Evolutionary conservation across 768 basidiomycete genomes (phyloP), one percentile per base, ranked within the genome.

Genomic region (Ephemerocybe angulata): DNA sequence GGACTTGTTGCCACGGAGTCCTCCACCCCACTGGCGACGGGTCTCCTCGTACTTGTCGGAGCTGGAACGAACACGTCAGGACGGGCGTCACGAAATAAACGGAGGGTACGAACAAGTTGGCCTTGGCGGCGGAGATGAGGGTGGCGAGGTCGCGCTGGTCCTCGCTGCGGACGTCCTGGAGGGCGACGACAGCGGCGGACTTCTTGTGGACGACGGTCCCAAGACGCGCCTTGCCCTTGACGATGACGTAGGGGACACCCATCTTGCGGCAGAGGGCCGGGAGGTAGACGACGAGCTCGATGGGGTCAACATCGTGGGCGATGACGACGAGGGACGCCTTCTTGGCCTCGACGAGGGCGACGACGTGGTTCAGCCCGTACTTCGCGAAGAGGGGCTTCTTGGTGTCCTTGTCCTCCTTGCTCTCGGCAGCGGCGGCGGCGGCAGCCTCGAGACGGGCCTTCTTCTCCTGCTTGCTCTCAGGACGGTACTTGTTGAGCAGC

Each of bases 201-300:
- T 98, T 98, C 86, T 97, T 97, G 84, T 97, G 92, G 37, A 95
- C 93, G 58, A 98, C 93, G 6, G 95, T 93, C 63, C 96, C 96
- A 66, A 98, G 91, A 70, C 96, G 91, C 54, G 96, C 93, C 78
- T 98, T 98, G 76, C 90, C 89, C 80, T 98, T 98, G 64, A 96
- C 94, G 62, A 99, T 97, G 60, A 94, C 92, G 76, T 98, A 98
- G 37, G 95, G 95, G 30, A 98, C 90, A 72, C 95, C 95, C 95
- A 98, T 98, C 86, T 98, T 98, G 75, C 93, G 88, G 80, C 96
- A 98, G 57, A 98, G 87, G 53, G 96, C 94, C 54, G 96, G 96
- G 57, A 98, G 82, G 87, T 92, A 98, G 75, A 99, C 85, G 61
- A 99, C 96, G 65, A 99, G 88, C 77, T 99, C 96, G 60, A 98